These are phyloP conservation scores for Pseudofabraea citricarpa DNA, from an alignment of 2,329 filamentous ascomycete species.

Conservation along the genomic window DNA sequence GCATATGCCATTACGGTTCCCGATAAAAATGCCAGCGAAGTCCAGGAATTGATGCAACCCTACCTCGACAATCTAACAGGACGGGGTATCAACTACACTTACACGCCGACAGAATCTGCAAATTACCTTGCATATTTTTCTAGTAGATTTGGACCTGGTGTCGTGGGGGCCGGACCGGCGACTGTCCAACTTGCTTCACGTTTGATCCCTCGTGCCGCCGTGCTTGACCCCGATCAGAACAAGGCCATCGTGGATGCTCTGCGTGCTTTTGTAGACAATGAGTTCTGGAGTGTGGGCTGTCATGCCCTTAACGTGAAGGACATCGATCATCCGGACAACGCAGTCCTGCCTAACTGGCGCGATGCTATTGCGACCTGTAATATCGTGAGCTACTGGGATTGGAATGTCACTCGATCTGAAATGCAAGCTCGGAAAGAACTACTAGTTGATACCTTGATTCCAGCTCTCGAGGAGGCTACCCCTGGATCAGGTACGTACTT, in stretches of 20 bases:
- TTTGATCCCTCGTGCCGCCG: constrained; percentile 2
- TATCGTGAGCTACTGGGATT: constrained; percentile 7
- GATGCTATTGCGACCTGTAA: constrained; percentile 4
- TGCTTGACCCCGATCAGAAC: not conserved
- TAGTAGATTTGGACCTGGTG: not conserved
- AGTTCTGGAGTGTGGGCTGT: not conserved
- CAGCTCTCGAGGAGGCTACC: constrained; percentile 28
- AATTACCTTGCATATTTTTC: constrained; percentile 1
- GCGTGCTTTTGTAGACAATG: not conserved
- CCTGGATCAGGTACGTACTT: constrained; percentile 38
- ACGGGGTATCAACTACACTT: not conserved
- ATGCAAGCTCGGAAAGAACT: constrained; percentile 21
- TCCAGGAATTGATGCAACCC: not conserved
- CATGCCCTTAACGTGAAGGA: not conserved
- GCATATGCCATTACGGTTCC: not conserved
- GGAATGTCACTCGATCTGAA: constrained; percentile 13
- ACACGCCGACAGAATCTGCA: not conserved
- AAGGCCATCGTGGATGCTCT: not conserved
- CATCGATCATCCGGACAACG: constrained; percentile 3
- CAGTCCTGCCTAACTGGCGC: constrained; percentile 12
- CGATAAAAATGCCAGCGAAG: not conserved
- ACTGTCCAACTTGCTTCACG: not conserved
- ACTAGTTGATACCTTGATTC: constrained; percentile 26
- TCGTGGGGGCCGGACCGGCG: not conserved
- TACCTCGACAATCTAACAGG: not conserved